Percentiles rank a stretch among this genome's conserved stretches.
phyloP scores from a whole-genome alignment of 768 basidiomycete species.

The Amanita rimosa region DNA sequence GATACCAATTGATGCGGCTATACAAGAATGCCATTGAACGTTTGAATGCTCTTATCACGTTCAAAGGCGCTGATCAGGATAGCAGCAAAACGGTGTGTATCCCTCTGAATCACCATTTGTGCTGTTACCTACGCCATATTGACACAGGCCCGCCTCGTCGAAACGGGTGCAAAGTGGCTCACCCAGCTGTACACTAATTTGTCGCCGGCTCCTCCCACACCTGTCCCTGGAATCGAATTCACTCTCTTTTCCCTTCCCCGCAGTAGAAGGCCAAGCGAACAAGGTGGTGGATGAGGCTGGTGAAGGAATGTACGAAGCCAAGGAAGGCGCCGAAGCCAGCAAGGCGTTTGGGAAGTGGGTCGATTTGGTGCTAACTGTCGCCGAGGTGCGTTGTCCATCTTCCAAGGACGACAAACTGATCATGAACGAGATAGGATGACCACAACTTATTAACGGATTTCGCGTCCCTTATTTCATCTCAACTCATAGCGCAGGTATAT shows the following conservation, averaged over 20 bases:
- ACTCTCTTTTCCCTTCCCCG: constrained; percentile 43
- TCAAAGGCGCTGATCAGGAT: constrained; percentile 50
- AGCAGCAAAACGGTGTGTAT: constrained; percentile 39
- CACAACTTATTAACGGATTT: constrained; percentile 54
- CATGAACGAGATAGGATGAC: constrained; percentile 34
- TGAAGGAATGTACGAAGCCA: constrained; percentile 36
- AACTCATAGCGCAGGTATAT: constrained; percentile 48
- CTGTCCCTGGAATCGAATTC: constrained; percentile 37
- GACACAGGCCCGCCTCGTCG: constrained; percentile 56
- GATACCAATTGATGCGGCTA: constrained; percentile 5
- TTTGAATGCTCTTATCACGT: constrained; percentile 70
- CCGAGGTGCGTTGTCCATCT: constrained; percentile 26
- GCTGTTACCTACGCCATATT: not conserved
- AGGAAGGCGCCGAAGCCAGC: constrained; percentile 55
- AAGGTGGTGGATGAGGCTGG: constrained; percentile 41
- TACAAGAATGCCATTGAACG: constrained; percentile 71
- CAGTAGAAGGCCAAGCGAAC: constrained; percentile 59
- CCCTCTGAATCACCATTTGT: not conserved
- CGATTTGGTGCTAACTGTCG: constrained; percentile 48
- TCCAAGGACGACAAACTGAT: too few relatives aligned
- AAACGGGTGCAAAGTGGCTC: constrained; percentile 76
- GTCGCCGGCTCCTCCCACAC: constrained; percentile 71
- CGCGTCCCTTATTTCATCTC: constrained; percentile 41
- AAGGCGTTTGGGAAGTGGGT: constrained; percentile 68
- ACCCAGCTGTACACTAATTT: constrained; percentile 72